Base-by-base conservation (phyloP, 2,329 filamentous ascomycete species). In the Passalora sequoiae region DNA sequence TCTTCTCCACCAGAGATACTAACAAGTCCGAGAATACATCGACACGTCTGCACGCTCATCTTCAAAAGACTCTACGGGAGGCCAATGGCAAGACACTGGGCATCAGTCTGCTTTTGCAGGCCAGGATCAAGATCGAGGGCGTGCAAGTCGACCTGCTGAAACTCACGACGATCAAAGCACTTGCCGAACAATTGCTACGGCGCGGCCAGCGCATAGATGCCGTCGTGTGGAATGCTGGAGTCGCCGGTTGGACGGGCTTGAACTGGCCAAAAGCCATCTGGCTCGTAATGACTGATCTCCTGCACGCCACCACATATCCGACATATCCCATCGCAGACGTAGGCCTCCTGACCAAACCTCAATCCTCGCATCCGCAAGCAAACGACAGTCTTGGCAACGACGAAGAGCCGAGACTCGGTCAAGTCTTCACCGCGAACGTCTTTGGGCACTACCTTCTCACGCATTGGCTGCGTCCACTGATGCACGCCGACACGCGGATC, bases 391-490 rank as follows among this genome's bases (percentile, higher is more conserved):
- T 37, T 16, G 17, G 19, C 17, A 30, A 25, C 7, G 35, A 39
- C 8, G 56, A 68, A 12, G 77, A 81, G 45, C 81, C 83, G 1
- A 68, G 71, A 4, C 69, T 98, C 1, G 89, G 88, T 3, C 76
- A 87, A 54, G 80, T 95, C 13, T 98, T 97, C 63, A 84, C 83
- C 62, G 84, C 91, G 38, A 97, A 97, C 61, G 77, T 95, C 21
- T 97, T 98, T 61, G 92, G 92, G 0, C 92, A 98, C 69, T 97
- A 98, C 63, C 69, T 96, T 59, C 79, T 98, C 17, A 79, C 80
- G 12, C 89, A 95, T 64, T 80, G 83, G 60, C 75, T 97, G 8
- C 75, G 84, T 54, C 84, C 87, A 0, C 71, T 96, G 8, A 75
- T 98, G 30, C 47, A 47, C 6, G 54, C 55, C 69, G 71, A 57